Evolutionary conservation across 768 basidiomycete species (phyloP).

Genomic region (Russula lepida): DNA sequence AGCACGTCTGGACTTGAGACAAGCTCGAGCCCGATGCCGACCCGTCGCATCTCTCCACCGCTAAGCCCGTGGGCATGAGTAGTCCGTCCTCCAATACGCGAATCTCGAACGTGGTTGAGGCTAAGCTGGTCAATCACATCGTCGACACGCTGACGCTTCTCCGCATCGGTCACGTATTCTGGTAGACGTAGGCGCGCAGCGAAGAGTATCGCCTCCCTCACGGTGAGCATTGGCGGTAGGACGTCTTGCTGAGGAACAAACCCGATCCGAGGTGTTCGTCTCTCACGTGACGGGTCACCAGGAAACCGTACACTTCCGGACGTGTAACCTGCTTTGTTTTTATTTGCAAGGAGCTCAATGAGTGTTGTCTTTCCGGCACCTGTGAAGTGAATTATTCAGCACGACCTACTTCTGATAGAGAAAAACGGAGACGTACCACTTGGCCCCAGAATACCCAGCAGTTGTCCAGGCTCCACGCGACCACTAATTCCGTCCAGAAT

Average conservation of each 20-base stretch:
- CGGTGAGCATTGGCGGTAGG: conserved; percentile 56
- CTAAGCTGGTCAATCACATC: conserved; percentile 72
- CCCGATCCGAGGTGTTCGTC: conserved; percentile 48
- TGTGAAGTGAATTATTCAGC: conserved; percentile 19
- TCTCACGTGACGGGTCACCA: conserved; percentile 27
- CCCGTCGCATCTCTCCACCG: conserved; percentile 59
- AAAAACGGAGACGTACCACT: conserved; percentile 44
- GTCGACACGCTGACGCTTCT: conserved; percentile 60
- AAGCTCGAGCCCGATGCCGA: conserved; percentile 51
- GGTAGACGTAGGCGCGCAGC: conserved; percentile 81
- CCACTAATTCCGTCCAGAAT: conserved; percentile 69
- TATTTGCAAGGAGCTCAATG: conserved; percentile 84
- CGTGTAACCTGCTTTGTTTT: conserved; percentile 61
- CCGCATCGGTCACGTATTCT: conserved; percentile 52
- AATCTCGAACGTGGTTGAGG: conserved; percentile 57
- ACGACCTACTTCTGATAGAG: neutral
- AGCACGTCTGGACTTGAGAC: conserved; percentile 53
- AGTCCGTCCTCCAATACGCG: conserved; percentile 61
- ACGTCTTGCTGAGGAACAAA: conserved; percentile 87
- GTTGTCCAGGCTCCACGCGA: conserved; percentile 63
- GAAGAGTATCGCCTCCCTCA: conserved; percentile 60
- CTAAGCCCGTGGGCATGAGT: conserved; percentile 56
- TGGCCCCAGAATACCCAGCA: conserved; percentile 90
- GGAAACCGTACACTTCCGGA: conserved; percentile 58
- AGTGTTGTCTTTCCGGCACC: conserved; percentile 88